A percentile compares a stretch with the other conserved stretches of the same genome.
phyloP scores from a whole-genome alignment of 2,329 filamentous ascomycete species.

The Cytospora schulzeri region DNA sequence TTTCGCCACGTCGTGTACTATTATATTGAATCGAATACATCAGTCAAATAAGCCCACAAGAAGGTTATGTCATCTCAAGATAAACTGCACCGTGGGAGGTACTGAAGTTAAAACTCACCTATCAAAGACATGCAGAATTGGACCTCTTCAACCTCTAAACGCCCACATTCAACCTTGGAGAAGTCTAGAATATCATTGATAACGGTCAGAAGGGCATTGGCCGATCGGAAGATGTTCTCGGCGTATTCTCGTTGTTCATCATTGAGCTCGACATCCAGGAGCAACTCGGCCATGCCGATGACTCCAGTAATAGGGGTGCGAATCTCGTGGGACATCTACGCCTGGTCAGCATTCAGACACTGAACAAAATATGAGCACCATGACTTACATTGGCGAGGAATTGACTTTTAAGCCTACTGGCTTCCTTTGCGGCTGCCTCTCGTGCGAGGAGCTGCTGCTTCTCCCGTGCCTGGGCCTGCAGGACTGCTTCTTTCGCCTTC shows the following conservation, averaged over 20 bases:
- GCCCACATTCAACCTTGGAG: constrained; percentile 63
- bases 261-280: constrained; percentile 56
- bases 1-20: constrained; percentile 78
- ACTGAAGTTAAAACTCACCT: constrained; percentile 4
- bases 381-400: constrained; percentile 66
- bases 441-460: constrained; percentile 73
- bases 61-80: not conserved
- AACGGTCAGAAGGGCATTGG: constrained; percentile 58
- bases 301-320: constrained; percentile 67
- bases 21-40: constrained; percentile 40
- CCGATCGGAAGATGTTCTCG: constrained; percentile 61
- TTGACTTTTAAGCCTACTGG: constrained; percentile 77
- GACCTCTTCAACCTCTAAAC: constrained; percentile 52
- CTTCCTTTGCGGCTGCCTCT: constrained; percentile 77
- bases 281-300: constrained; percentile 56
- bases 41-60: not conserved
- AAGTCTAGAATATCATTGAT: constrained; percentile 71
- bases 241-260: constrained; percentile 58
- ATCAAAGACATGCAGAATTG: constrained; percentile 29
- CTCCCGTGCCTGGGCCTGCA: constrained; percentile 66
- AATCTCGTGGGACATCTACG: constrained; percentile 67
- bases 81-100: not conserved
- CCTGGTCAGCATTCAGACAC: constrained; percentile 38
- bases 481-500: constrained; percentile 63
- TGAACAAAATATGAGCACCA: no score